Percentiles rank a stretch among this genome's conserved stretches.
These are phyloP conservation scores for Aleurites moluccanus DNA, from an alignment of 441 rosid genomes.

Conservation along the genomic window DNA sequence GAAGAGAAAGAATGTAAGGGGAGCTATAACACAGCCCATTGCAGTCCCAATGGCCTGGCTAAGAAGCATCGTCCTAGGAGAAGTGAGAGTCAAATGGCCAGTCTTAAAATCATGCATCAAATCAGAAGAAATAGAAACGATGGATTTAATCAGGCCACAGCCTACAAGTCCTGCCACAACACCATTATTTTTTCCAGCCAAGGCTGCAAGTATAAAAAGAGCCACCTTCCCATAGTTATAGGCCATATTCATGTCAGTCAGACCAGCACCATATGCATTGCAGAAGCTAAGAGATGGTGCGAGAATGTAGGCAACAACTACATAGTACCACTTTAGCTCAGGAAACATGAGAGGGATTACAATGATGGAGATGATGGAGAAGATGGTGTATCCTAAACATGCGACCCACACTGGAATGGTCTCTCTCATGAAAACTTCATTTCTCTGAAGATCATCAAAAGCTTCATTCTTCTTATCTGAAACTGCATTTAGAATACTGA, in stretches of 20 bases:
- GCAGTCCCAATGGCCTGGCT: constrained; percentile 84
- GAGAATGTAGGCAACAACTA: constrained; percentile 71
- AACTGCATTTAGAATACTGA: constrained; percentile 23
- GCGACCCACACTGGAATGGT: constrained; percentile 82
- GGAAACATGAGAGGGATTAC: constrained; percentile 84
- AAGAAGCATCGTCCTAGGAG: constrained; percentile 83
- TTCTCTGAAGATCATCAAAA: constrained; percentile 44
- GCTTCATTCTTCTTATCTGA: constrained; percentile 32
- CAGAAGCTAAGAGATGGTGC: constrained; percentile 93
- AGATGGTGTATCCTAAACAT: constrained; percentile 55
- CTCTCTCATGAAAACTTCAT: constrained; percentile 72
- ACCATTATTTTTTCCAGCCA: constrained; percentile 59
- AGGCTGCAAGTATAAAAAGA: constrained; percentile 72
- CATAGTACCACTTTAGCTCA: constrained; percentile 84
- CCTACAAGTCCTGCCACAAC: constrained; percentile 89
- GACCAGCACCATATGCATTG: constrained; percentile 95
- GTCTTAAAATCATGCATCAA: constrained; percentile 97
- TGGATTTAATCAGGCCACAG: constrained; percentile 83
- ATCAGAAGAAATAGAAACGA: constrained; percentile 80
- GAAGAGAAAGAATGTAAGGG: constrained; percentile 77
- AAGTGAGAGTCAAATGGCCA: constrained; percentile 82
- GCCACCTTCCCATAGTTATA: constrained; percentile 94
- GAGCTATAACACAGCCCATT: constrained; percentile 83
- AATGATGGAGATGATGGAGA: constrained; percentile 65
- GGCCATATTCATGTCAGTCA: constrained; percentile 96